Percentiles rank a stretch among this genome's conserved stretches.
phyloP scores from a whole-genome alignment of 1,284 basidiomycete genomes.

The Kwoniella shivajii region DNA sequence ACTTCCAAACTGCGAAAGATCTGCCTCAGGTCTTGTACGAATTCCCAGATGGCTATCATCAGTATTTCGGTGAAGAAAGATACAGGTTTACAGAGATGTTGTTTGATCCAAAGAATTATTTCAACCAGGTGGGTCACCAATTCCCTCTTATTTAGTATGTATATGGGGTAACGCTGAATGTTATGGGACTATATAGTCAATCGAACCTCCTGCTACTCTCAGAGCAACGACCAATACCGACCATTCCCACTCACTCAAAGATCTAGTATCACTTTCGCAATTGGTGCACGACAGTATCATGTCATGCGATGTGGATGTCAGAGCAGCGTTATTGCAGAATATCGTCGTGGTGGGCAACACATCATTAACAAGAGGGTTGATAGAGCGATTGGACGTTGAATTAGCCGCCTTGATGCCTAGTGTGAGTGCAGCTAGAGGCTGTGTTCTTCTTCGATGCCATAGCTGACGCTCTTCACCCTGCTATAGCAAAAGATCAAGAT shows the following conservation, averaged over 20 bases:
- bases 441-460: not conserved
- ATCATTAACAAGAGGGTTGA: conserved; percentile 80
- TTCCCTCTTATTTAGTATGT: conserved; percentile 48
- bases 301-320: conserved; percentile 87
- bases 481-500: conserved; percentile 66
- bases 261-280: conserved; percentile 64
- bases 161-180: conserved; percentile 2
- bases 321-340: conserved; percentile 85
- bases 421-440: conserved; percentile 58
- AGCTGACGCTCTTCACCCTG: not conserved
- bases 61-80: conserved; percentile 79
- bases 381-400: conserved; percentile 81
- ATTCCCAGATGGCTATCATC: conserved; percentile 92
- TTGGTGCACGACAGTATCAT: conserved; percentile 79
- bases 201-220: conserved; percentile 43
- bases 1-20: conserved; percentile 38
- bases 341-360: conserved; percentile 94
- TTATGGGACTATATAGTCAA: conserved; percentile 16
- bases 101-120: conserved; percentile 77
- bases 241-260: conserved; percentile 64
- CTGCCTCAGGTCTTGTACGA: conserved; percentile 65
- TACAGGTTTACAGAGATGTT: conserved; percentile 85
- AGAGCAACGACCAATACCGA: conserved; percentile 51
- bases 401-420: conserved; percentile 75
- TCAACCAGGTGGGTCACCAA: conserved; percentile 63